Evolutionary conservation across 148 eudicot species (phyloP), one percentile per base, ranked within the genome.

Genomic region (Vaccinium corymbosum): DNA sequence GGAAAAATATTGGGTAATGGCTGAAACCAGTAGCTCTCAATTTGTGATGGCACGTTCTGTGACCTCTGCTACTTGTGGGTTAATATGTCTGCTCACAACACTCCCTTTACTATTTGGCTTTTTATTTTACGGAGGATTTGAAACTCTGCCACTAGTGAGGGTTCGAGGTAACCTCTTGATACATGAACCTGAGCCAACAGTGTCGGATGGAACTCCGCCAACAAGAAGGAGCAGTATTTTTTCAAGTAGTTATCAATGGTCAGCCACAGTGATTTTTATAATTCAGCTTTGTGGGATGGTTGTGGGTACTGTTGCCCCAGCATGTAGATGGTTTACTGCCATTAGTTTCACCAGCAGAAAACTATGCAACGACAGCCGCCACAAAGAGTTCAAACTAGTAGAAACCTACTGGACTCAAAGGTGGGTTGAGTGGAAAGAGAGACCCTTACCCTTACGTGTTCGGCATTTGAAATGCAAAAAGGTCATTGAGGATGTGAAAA

Each of bases 1-100:
- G 10, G 52, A 46, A 29, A 86, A 66, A 14, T 82, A 84, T 27
- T 88, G 88, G 88, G 59, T 86, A 48, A 84, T 86, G 87, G 88
- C 86, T 7, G 81, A 81, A 75, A 84, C 81, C 1, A 64, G 85
- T 48, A 56, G 42, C 32, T 87, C 89, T n/a, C 90, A 86, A 46
- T 86, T 86, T 29, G 84, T 87, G 64, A 76, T 86, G 38, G 89
- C 87, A 1, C 84, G 87, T 29, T 84, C 86, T 8, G 85, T 66
- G 35, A 62, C 82, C 4, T 46, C 80, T 35, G 46, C 82, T 32
- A 77, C 83, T 7, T 87, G 86, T 0, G 80, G 84, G 3, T 70
- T 50, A 1, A 50, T 89, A 6, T 75, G 86, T 62, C 3, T 83
- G 7, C 0, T 87, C 4, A 17, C 82, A 66, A 6, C 77, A 15